Base-by-base conservation (phyloP, 75 land plant genomes). In the Gnetum montanum region DNA sequence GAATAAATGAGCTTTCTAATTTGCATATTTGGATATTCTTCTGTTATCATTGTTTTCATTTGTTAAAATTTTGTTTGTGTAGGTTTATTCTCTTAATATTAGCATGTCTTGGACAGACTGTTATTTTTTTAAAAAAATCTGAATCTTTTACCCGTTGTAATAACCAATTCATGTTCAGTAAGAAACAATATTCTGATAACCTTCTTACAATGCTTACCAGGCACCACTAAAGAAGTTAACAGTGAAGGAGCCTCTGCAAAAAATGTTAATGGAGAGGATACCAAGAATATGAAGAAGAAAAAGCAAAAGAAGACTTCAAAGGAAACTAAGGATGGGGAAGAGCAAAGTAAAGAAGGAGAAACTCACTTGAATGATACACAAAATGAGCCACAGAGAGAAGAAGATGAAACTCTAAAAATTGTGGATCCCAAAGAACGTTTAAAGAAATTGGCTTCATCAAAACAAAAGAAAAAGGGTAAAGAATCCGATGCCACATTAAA, bases 401-500 rank as follows among this genome's bases (percentile, higher is more conserved):
- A 64, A 38, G 67, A 34, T 6, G 76, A 68, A 10, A 70, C 59
- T 46, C 37, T 78, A n/a, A 57, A 66, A 24, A 43, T 62, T 34
- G 68, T 73, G 8, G 91, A 94, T 40, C 74, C 80, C 19, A 94
- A 86, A 55, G 96, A 90, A 63, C 69, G 86, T 23, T 64, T 94
- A 25, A 94, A 94, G 73, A 82, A 83, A 61, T 51, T 86, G 26
- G 85, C 90, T 6, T 77, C 96, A 1, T 58, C 69, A 61, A 93
- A 86, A 79, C 89, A 89, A 70, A 94, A 94, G 66, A 75, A 77
- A 65, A 75, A 85, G 0, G 60, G 58, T 44, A 91, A 94, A 65
- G 96, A 90, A 49, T 63, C 80, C 60, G 98, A 90, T 67, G 66
- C 79, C 60, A 84, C 98, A 40, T 87, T 96, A 5, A 83, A 75